A percentile compares a stretch with the other conserved stretches of the same genome.
Conservation (phyloP, 1,284 basidiomycete species). For the Pascua guehoae region DNA sequence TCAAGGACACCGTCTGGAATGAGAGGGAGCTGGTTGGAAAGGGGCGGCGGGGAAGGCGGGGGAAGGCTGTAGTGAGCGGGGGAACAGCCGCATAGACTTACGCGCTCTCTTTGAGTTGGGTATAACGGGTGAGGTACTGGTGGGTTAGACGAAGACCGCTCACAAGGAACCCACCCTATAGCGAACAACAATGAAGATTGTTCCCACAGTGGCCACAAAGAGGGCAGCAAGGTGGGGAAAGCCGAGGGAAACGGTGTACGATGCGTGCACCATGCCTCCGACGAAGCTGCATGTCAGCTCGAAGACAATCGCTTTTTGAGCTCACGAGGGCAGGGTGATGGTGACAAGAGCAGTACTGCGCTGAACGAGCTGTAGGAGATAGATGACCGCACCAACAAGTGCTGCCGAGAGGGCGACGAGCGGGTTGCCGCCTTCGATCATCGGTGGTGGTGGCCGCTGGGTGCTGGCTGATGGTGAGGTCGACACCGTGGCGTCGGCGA, state of each 20-base stretch:
- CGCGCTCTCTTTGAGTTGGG: slow-evolving; percentile 79
- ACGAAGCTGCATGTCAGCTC: slow-evolving; percentile 48
- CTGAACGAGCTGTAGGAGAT: slow-evolving; percentile 71
- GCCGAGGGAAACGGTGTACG: slow-evolving; percentile 81
- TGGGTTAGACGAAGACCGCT: slow-evolving; percentile 5
- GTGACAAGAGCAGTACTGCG: slow-evolving; percentile 69
- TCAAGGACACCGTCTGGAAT: slow-evolving; percentile 54
- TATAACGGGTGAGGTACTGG: slow-evolving; percentile 53
- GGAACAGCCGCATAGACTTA: slow-evolving; percentile 18
- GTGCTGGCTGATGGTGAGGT: neutral
- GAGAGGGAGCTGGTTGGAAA: slow-evolving; percentile 30
- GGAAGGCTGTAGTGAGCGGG: slow-evolving; percentile 20
- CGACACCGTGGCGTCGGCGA: neutral
- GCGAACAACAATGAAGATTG: slow-evolving; percentile 76
- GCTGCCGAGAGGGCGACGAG: slow-evolving; percentile 73
- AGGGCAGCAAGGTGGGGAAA: slow-evolving; percentile 82
- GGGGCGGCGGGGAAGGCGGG: slow-evolving; percentile 33
- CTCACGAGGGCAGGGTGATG: slow-evolving; percentile 67
- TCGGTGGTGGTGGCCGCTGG: slow-evolving; percentile 9
- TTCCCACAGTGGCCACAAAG: slow-evolving; percentile 63
- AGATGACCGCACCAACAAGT: slow-evolving; percentile 76
- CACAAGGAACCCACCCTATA: slow-evolving; percentile 70
- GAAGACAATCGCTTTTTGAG: neutral
- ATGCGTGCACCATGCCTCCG: slow-evolving; percentile 70
- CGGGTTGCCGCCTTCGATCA: slow-evolving; percentile 51